Evolutionary conservation across 352 stramenopile genomes (phyloP), one percentile per base, ranked within the genome.

Genomic region (Ophiocytium majus): DNA sequence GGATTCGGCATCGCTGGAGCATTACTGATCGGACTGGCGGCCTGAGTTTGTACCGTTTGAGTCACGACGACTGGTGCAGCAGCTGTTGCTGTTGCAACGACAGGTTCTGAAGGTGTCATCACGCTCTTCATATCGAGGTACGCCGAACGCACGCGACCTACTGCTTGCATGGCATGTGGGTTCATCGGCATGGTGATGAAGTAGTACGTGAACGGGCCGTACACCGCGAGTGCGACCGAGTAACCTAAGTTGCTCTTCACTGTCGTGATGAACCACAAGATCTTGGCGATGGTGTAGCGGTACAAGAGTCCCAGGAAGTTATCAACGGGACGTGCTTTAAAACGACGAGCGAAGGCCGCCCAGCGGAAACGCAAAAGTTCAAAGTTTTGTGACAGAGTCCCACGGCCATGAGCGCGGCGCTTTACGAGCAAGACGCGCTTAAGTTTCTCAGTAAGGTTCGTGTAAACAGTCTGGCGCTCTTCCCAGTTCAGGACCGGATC

Each of bases 181-280:
- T 71, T 71, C 57, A 71, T 71, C 57, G 57, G 57, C 57, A 71
- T 71, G 28, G 57, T 71, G 28, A 71, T 71, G 57, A 71, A 71
- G 28, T 71, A 71, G 57, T 71, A 71, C 19, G 57, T 71, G 28
- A 71, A 71, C 19, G 57, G 57, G 57, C 57, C 57, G 57, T 71
- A 71, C 19, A 71, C 57, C 19, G 57, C 57, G 57, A 71, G 57
- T 23, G 57, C 57, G 19, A 71, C 57, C 19, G 57, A 71, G 28
- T 71, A 71, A 71, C 57, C 57, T 23, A 71, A 28, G 28, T 71
- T 71, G 28, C 28, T 71, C 28, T 71, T 71, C 28, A 71, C 57
- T 28, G 57, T 71, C 57, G 23, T 23, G 57, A 23, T 23, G 57
- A 71, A 71, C 57, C 57, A 71, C 57, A 71, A 23, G 57, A 71